Evolutionary conservation across 2,329 filamentous ascomycete genomes (phyloP).

Genomic region (Hymenoscyphus scutula): DNA sequence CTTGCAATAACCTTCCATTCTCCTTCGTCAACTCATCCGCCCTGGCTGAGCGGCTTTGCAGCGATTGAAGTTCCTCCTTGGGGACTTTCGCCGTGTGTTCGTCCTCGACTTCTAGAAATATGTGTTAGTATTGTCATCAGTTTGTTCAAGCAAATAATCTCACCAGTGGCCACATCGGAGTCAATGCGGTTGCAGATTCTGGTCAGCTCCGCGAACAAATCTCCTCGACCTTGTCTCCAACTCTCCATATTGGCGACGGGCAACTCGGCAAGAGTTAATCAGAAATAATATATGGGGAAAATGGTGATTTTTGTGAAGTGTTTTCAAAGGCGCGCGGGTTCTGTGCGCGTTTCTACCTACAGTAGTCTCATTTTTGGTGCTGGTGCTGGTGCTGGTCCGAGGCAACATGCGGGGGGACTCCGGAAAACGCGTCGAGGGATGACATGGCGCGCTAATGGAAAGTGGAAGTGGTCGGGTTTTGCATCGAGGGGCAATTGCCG

Average conservation of each 20-base stretch:
- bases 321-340: not conserved
- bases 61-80: constrained; percentile 21
- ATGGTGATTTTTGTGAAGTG: not conserved
- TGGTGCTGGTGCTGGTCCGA: not conserved
- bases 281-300: not conserved
- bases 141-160: not conserved
- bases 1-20: constrained; percentile 22
- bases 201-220: constrained; percentile 27
- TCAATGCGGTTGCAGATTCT: constrained; percentile 28
- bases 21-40: constrained; percentile 21
- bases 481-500: not conserved
- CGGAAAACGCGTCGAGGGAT: not conserved
- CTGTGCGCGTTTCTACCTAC: not conserved
- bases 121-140: not conserved
- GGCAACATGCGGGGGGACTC: not conserved
- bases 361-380: not conserved
- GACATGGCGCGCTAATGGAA: not conserved
- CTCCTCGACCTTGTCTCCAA: constrained; percentile 27
- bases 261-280: not conserved
- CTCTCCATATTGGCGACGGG: constrained; percentile 27
- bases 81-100: constrained; percentile 17
- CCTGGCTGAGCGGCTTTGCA: constrained; percentile 17
- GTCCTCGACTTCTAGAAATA: constrained; percentile 24
- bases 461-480: not conserved
- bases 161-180: constrained; percentile 27